phyloP scores from a whole-genome alignment of 2,329 filamentous ascomycete species.

The Diaporthe humulicola region DNA sequence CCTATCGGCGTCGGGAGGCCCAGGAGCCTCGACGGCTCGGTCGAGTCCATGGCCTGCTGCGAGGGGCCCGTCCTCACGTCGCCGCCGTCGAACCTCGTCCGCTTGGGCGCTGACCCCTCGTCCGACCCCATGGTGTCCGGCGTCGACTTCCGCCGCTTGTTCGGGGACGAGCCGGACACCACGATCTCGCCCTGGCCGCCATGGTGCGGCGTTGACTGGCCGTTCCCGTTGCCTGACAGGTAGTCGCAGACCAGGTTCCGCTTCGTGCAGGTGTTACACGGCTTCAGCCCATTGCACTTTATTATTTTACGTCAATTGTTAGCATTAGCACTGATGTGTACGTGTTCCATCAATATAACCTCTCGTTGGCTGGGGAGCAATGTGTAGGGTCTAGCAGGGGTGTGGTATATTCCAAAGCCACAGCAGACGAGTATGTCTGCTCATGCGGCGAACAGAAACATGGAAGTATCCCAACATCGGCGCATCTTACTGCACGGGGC shows the following conservation, averaged over 20 bases:
- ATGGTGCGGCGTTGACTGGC: slow-evolving; percentile 41
- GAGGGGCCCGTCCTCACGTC: background rate
- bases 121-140: slow-evolving; percentile 31
- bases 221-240: slow-evolving; percentile 45
- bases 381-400: background rate
- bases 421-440: background rate
- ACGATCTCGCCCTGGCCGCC: slow-evolving; percentile 49
- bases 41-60: slow-evolving; percentile 39
- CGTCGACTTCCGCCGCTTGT: slow-evolving; percentile 39
- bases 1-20: slow-evolving; percentile 41
- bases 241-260: slow-evolving; percentile 62
- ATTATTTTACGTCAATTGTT: slow-evolving; percentile 31
- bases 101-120: slow-evolving; percentile 28
- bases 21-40: slow-evolving; percentile 49
- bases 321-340: background rate
- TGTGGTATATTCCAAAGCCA: background rate
- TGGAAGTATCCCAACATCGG: background rate
- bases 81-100: slow-evolving; percentile 35
- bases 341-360: background rate
- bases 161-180: slow-evolving; percentile 42
- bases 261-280: slow-evolving; percentile 71
- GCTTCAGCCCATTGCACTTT: slow-evolving; percentile 70
- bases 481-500: slow-evolving; percentile 3
- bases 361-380: background rate
- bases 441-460: background rate